Conservation (phyloP, 495 filamentous ascomycete species). For the Tuber melanosporum region DNA sequence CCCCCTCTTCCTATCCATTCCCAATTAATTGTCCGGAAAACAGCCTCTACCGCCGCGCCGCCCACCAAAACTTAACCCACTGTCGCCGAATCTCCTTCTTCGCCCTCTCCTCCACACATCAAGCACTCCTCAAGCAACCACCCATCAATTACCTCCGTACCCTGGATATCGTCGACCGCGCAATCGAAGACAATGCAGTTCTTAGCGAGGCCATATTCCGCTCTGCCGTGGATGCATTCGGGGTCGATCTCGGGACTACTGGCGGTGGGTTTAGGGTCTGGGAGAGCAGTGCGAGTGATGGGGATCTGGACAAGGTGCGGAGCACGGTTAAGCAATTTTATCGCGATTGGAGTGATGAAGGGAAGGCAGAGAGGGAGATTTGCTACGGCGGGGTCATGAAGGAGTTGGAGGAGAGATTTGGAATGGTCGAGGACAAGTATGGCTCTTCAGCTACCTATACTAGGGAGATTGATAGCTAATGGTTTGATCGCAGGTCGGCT, state of each 20-base stretch:
- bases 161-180: constrained; percentile 71
- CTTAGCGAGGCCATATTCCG: constrained; percentile 70
- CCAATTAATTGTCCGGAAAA: background rate
- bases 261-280: constrained; percentile 46
- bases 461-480: constrained; percentile 24
- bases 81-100: constrained; percentile 85
- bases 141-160: constrained; percentile 77
- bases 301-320: constrained; percentile 80
- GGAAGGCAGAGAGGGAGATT: constrained; percentile 61
- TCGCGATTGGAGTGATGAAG: constrained; percentile 87
- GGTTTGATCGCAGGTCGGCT: constrained; percentile 9
- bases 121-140: constrained; percentile 66
- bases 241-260: constrained; percentile 16
- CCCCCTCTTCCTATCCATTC: background rate
- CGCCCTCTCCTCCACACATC: constrained; percentile 73
- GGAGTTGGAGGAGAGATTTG: constrained; percentile 53
- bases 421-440: constrained; percentile 32
- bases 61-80: constrained; percentile 84
- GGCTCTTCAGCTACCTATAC: constrained; percentile 11
- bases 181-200: constrained; percentile 81
- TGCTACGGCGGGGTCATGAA: constrained; percentile 67
- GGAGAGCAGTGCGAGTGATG: constrained; percentile 57
- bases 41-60: constrained; percentile 61
- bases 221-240: constrained; percentile 51
- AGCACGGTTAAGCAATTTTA: constrained; percentile 89